Conservation (phyloP, 352 stramenopile species). For the Phytophthora niederhauseri region DNA sequence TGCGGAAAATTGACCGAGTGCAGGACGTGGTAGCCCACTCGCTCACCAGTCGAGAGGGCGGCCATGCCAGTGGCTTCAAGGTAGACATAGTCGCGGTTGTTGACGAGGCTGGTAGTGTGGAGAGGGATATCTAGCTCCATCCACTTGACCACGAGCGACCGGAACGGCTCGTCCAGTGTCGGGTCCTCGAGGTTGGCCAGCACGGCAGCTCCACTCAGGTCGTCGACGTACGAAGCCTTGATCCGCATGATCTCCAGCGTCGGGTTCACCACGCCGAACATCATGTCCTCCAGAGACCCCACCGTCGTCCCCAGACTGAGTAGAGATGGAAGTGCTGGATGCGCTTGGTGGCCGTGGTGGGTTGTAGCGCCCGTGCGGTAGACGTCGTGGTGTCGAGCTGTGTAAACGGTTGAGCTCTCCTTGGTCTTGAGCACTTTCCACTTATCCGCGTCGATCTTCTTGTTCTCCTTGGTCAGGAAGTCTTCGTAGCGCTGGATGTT, state of each 20-base stretch:
- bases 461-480: constrained; percentile 41
- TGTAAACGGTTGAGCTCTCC: constrained; percentile 40
- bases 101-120: constrained; percentile 33
- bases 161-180: constrained; percentile 26
- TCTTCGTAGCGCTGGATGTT: constrained; percentile 33
- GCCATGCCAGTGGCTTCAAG: constrained; percentile 42
- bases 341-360: background rate
- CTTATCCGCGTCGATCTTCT: constrained; percentile 32
- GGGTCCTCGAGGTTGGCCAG: constrained; percentile 38
- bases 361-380: constrained; percentile 14
- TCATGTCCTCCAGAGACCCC: constrained; percentile 41
- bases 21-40: constrained; percentile 45
- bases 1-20: constrained; percentile 50
- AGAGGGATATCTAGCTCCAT: constrained; percentile 42
- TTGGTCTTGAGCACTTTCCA: constrained; percentile 45
- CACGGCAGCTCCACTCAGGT: constrained; percentile 34
- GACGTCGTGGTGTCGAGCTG: constrained; percentile 30
- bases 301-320: constrained; percentile 33
- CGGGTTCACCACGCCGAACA: constrained; percentile 42
- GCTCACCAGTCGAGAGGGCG: constrained; percentile 32
- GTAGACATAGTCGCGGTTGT: constrained; percentile 55
- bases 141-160: constrained; percentile 43
- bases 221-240: constrained; percentile 42
- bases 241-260: constrained; percentile 44
- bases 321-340: constrained; percentile 26